These are phyloP conservation scores for Zizania latifolia DNA, from an alignment of 176 grass and related monocot species.

Conservation along the genomic window DNA sequence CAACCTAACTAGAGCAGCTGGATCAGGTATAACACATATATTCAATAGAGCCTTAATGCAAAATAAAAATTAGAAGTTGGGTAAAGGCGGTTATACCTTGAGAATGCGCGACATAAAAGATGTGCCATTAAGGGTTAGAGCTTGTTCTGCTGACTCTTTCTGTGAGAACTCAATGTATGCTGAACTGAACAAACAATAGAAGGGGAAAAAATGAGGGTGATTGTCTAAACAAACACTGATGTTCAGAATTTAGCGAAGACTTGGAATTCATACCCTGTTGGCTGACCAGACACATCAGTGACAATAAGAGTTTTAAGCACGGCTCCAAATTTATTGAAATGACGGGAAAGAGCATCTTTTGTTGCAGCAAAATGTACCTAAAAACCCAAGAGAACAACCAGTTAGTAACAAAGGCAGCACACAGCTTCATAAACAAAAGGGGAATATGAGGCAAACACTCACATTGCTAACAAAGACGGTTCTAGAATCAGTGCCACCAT, in stretches of 20 bases:
- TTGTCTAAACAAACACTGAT: background rate
- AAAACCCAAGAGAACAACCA: conserved; percentile 15
- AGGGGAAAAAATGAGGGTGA: background rate
- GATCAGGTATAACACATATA: background rate
- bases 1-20: background rate
- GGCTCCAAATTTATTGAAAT: conserved; percentile 92
- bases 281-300: conserved; percentile 74
- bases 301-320: conserved; percentile 85
- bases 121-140: conserved; percentile 68
- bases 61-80: background rate
- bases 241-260: background rate
- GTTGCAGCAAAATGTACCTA: conserved; percentile 86
- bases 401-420: conserved; percentile 9
- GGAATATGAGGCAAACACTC: conserved; percentile 30
- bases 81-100: conserved; percentile 51
- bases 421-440: background rate
- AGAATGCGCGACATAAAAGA: conserved; percentile 98
- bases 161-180: conserved; percentile 84
- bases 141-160: conserved; percentile 81
- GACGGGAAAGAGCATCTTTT: conserved; percentile 88
- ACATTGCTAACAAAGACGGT: conserved; percentile 74
- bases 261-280: conserved; percentile 67
- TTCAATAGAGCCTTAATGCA: background rate
- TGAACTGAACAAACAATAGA: conserved; percentile 43
- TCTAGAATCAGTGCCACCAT: conserved; percentile 48